Evolutionary conservation across 768 basidiomycete genomes (phyloP).

Genomic region (Holtermannia corniformis): DNA sequence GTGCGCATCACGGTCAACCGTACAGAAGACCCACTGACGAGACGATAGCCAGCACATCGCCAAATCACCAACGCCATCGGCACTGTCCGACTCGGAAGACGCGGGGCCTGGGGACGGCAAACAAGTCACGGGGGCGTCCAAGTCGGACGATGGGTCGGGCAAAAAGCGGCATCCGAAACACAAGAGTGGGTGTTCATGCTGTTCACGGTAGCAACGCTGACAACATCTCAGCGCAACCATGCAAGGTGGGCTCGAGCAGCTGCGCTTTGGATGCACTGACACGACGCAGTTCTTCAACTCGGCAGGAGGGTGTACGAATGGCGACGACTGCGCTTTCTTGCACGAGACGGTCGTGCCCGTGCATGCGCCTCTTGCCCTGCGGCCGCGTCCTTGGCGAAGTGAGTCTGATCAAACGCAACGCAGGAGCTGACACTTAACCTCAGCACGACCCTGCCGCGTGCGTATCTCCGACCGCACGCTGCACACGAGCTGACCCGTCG

Average conservation of each 20-base stretch:
- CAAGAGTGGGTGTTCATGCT: neutral
- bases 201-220: neutral
- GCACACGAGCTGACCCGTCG: neutral
- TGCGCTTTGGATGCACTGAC: too few species aligned
- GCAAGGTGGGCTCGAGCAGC: neutral
- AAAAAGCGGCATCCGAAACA: neutral
- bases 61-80: neutral
- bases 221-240: neutral
- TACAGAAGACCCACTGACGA: too few species aligned
- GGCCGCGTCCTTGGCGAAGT: slow-evolving; percentile 38
- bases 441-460: neutral
- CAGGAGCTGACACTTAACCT: neutral
- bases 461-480: slow-evolving; percentile 3
- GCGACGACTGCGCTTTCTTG: slow-evolving; percentile 28
- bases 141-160: neutral
- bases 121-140: neutral
- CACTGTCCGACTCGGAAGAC: neutral
- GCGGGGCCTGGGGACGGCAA: neutral
- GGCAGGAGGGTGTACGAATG: slow-evolving; percentile 27
- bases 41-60: neutral
- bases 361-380: slow-evolving; percentile 19
- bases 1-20: too few species aligned
- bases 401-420: too few species aligned
- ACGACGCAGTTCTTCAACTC: slow-evolving; percentile 37
- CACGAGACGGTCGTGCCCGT: slow-evolving; percentile 34